phyloP scores from a whole-genome alignment of 306 rosid species.

The Mimosa bimucronata region DNA sequence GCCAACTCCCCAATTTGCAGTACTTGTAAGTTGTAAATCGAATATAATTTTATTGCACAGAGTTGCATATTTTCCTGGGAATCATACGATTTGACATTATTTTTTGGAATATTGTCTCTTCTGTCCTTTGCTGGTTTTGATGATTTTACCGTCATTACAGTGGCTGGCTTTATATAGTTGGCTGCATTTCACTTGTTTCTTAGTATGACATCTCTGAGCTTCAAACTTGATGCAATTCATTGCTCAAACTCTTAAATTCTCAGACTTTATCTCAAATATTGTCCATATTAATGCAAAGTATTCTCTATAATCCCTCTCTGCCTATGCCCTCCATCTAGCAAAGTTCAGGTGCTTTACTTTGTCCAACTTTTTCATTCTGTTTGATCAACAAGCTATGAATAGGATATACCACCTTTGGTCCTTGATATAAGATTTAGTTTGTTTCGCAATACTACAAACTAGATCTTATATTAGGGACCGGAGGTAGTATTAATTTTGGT shows the following conservation, averaged over 20 bases:
- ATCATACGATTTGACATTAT: neutral
- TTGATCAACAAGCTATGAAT: neutral
- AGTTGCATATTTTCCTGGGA: neutral
- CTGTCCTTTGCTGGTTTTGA: neutral
- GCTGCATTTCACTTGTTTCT: neutral
- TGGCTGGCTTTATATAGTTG: neutral
- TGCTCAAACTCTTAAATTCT: neutral
- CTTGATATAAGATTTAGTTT: too few species aligned
- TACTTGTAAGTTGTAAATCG: constrained; percentile 59
- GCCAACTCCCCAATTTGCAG: constrained; percentile 59
- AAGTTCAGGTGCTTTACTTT: neutral
- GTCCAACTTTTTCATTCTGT: neutral
- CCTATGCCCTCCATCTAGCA: neutral
- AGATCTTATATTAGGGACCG: too few species aligned
- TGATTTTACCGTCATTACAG: neutral
- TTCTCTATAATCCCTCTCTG: neutral
- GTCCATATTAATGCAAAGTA: neutral
- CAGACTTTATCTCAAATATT: neutral
- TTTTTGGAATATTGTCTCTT: neutral
- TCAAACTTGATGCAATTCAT: neutral
- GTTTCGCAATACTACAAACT: too few species aligned
- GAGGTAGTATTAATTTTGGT: too few species aligned
- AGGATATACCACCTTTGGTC: neutral
- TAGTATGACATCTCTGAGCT: neutral
- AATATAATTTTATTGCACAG: neutral